Base-by-base conservation (phyloP, 2,329 filamentous ascomycete species). In the Apiospora koreana region DNA sequence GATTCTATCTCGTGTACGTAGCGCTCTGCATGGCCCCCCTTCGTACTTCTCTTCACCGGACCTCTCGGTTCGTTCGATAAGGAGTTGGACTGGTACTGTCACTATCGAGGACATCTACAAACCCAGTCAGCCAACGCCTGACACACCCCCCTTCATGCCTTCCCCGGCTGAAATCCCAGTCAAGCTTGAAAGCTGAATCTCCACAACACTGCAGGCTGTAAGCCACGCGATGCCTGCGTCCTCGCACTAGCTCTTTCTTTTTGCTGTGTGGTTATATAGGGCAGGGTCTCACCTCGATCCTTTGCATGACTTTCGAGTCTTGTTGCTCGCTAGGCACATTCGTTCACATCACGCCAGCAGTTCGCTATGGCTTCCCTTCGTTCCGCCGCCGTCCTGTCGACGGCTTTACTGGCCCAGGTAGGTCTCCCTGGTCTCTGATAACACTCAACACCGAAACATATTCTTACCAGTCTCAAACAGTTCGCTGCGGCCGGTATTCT, bases 401-500 rank as follows among this genome's bases (percentile, higher is more conserved):
- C 42, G 42, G 65, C 65, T 35, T 12, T 70, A 25, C 64, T 67
- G 31, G 35, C 16, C 64, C 35, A 68, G 48, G 65, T 23, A 38
- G 31, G 54, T 62, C 21, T 38, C n/a, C 31, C 10, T 23, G 54
- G 3, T 62, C 54, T 4, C 31, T 38, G 4, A 10, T 9, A n/a
- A 14, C 50, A 58, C 28, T 0, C n/a, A 8, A 14, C 54, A 38
- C 8, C 31, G n/a, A 10, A 18, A 6, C 31, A n/a, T n/a, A 9
- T 1, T 38, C 54, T 62, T 38, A 62, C 31, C 31, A 38, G 54
- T n/a, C 54, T n/a, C n/a, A 41, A 2, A 21, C 25, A 68, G 66
- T 28, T 38, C 31, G 67, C 68, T 38, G 50, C 65, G 35, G 46
- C 70, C n/a, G 68, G 68, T n/a, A n/a, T 62, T 46, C 54, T 71